phyloP scores from a whole-genome alignment of 2,329 filamentous ascomycete species.

The Blumeriella jaapii region DNA sequence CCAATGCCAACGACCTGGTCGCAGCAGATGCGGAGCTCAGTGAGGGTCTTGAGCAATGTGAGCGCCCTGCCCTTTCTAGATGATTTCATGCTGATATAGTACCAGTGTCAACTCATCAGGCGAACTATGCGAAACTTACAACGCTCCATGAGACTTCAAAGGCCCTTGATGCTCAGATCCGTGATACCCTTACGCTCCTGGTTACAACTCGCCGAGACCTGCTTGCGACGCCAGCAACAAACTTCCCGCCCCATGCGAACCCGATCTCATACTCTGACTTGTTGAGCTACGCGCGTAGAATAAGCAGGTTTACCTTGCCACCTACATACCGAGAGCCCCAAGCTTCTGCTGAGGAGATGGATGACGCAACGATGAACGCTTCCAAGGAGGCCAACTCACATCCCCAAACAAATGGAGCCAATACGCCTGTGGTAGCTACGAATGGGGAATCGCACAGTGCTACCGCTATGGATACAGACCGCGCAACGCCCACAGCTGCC shows the following conservation, averaged over 20 bases:
- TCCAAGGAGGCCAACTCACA: constrained; percentile 15
- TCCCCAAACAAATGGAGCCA: constrained; percentile 23
- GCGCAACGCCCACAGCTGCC: constrained; percentile 16
- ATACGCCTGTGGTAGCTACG: constrained; percentile 14
- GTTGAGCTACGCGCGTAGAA: constrained; percentile 65
- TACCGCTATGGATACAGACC: constrained; percentile 16
- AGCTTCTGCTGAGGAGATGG: constrained; percentile 2
- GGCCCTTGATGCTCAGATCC: constrained; percentile 60
- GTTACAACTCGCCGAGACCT: constrained; percentile 65
- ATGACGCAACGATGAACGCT: constrained; percentile 10
- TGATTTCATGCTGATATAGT: background rate
- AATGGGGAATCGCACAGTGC: constrained; percentile 18
- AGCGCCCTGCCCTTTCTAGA: constrained; percentile 7
- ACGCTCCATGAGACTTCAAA: constrained; percentile 55
- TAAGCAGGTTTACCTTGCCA: constrained; percentile 69
- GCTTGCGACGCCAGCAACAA: constrained; percentile 47
- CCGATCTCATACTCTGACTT: constrained; percentile 61
- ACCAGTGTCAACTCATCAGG: constrained; percentile 61
- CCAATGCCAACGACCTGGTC: constrained; percentile 57
- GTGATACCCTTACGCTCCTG: constrained; percentile 56
- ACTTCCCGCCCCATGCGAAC: constrained; percentile 39
- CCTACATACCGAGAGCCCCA: constrained; percentile 20
- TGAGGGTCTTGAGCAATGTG: constrained; percentile 54
- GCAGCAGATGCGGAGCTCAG: constrained; percentile 58
- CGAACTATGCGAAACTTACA: constrained; percentile 58